A percentile compares a stretch with the other conserved stretches of the same genome.
phyloP scores from a whole-genome alignment of 495 filamentous ascomycete genomes.

The Lichina pygmaea region DNA sequence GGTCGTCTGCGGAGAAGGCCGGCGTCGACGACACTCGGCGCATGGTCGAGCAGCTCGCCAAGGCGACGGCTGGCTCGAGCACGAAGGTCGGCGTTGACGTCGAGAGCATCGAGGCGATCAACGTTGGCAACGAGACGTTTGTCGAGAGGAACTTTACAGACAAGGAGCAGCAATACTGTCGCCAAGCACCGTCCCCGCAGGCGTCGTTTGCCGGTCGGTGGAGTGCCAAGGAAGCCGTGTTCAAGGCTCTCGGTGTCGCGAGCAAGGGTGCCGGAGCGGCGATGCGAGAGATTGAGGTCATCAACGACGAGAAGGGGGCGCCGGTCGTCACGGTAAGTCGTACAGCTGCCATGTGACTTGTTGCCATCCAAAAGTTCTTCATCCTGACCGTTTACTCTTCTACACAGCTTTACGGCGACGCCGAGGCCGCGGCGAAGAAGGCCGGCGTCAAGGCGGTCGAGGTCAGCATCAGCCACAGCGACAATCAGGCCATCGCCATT shows the following conservation, averaged over 20 bases:
- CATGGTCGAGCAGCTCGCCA: constrained; percentile 55
- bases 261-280: constrained; percentile 70
- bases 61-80: constrained; percentile 35
- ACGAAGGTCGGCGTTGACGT: constrained; percentile 84
- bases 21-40: constrained; percentile 36
- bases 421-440: constrained; percentile 49
- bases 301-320: constrained; percentile 49
- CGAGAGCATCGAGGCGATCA: constrained; percentile 58
- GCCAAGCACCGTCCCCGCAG: constrained; percentile 44
- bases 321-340: constrained; percentile 60
- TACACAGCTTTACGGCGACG: constrained; percentile 30
- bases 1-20: constrained; percentile 22
- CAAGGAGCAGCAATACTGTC: constrained; percentile 62
- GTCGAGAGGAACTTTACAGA: constrained; percentile 82
- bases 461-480: constrained; percentile 87
- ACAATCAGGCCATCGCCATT: constrained; percentile 75
- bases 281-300: constrained; percentile 85
- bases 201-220: constrained; percentile 79
- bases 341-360: constrained; percentile 1
- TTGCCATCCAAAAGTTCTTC: too few relatives aligned
- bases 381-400: neutral
- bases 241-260: constrained; percentile 82
- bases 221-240: constrained; percentile 95
- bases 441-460: constrained; percentile 65
- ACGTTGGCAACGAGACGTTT: constrained; percentile 82